phyloP scores from a whole-genome alignment of 2,329 filamentous ascomycete species.

The Paraphaeosphaeria minitans region DNA sequence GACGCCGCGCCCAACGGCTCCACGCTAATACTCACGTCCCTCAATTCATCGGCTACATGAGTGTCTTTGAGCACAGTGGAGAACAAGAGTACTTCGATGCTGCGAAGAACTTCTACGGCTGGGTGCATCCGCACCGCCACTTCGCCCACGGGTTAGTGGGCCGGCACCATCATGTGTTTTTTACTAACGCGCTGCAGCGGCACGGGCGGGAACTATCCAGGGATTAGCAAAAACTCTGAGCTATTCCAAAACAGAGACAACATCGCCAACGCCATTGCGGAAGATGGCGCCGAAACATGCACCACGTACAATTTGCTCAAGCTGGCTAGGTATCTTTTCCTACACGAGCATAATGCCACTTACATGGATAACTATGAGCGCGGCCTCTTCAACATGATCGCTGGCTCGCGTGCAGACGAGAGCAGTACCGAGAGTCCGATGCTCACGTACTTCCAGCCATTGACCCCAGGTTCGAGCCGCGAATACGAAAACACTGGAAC shows the following conservation, averaged over 20 bases:
- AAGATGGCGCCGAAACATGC: slow-evolving; percentile 21
- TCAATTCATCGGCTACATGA: slow-evolving; percentile 21
- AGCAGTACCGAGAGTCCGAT: slow-evolving; percentile 13
- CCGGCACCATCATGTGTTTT: too few species aligned
- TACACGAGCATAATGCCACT: slow-evolving; percentile 20
- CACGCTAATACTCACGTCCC: slow-evolving; percentile 22
- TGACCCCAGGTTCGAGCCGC: slow-evolving; percentile 15
- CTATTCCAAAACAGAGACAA: slow-evolving; percentile 77
- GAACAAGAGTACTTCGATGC: slow-evolving; percentile 19
- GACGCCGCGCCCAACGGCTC: slow-evolving; percentile 15
- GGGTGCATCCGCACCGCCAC: slow-evolving; percentile 20
- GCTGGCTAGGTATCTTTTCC: slow-evolving; percentile 17
- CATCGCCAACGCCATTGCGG: slow-evolving; percentile 82
- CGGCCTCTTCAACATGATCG: slow-evolving; percentile 22
- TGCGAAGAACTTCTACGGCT: slow-evolving; percentile 20
- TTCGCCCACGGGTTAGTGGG: slow-evolving; percentile 13
- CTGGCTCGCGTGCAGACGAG: slow-evolving; percentile 17
- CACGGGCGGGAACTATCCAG: slow-evolving; percentile 42
- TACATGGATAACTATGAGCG: slow-evolving; percentile 25
- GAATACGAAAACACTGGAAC: slow-evolving; percentile 22
- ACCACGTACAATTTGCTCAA: slow-evolving; percentile 24
- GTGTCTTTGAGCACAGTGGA: slow-evolving; percentile 19
- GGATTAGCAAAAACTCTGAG: slow-evolving; percentile 67
- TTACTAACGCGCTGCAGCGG: not conserved
- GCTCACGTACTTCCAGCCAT: slow-evolving; percentile 22